Base-by-base conservation (phyloP, 371 early-diverging fungal genomes). In the Syncephalastrum racemosum region DNA sequence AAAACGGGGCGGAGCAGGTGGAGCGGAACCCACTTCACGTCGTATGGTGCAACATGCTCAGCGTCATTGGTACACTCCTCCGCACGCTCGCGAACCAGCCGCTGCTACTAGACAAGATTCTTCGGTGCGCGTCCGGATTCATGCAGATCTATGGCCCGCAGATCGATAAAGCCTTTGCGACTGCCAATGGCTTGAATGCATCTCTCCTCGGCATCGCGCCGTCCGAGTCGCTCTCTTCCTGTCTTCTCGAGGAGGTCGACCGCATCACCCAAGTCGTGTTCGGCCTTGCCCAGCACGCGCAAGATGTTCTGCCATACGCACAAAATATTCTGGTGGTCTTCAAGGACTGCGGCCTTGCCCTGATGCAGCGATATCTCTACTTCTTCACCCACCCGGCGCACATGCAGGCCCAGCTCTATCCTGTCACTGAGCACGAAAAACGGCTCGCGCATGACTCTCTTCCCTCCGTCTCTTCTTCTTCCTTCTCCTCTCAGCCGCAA, bases 361-460 rank as follows among this genome's bases (percentile, higher is more conserved):
- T 75, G 23, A 53, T 78, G 12, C 71, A 71, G 23, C 71, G 73
- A 6, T 75, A 71, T 43, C 66, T 61, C n/a, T 75, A 75, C 46
- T 71, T 63, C 56, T 71, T 69, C 27, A 73, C 69, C 0, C 75
- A 75, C 54, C 79, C 79, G 12, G 53, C 67, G 6, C 73, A 75
- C 43, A 62, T 78, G 59, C 75, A 73, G 54, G 71, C 73, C 4
- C 75, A 69, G 51, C 59, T 78, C 8, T 73, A 67, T 42, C 79
- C 75, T 0, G 58, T 71, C 2, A 64, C 71, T 50, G 58, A 68
- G 19, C 47, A 45, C 15, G 79, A 78, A 50, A 58, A 62, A 13
- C 54, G 54, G 31, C 57, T 68, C n/a, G 64, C 62, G 23, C 64
- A 70, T 16, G 47, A 61, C 3, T 53, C 62, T 44, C 42, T 59